phyloP scores from a whole-genome alignment of 2,329 filamentous ascomycete species.

The Ascosphaera aggregata region DNA sequence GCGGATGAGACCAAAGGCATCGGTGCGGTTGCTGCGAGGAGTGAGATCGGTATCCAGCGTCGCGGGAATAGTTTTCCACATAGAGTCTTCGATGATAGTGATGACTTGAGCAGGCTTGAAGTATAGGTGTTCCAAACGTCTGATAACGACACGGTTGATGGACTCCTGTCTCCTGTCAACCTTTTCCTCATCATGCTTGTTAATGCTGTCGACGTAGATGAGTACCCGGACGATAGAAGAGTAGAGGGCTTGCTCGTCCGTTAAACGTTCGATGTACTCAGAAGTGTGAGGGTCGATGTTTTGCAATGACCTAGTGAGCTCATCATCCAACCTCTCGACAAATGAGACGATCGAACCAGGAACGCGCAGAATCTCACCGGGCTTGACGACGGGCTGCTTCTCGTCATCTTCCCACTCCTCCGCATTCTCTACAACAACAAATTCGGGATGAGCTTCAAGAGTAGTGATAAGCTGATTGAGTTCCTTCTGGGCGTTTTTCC shows the following conservation, averaged over 20 bases:
- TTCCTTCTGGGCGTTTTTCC: constrained; percentile 85
- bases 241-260: constrained; percentile 78
- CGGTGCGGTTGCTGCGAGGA: constrained; percentile 26
- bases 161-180: constrained; percentile 63
- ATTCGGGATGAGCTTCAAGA: constrained; percentile 55
- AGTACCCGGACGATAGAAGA: constrained; percentile 73
- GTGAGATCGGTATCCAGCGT: constrained; percentile 58
- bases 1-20: constrained; percentile 44
- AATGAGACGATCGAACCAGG: constrained; percentile 89
- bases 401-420: constrained; percentile 99
- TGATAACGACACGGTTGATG: constrained; percentile 80
- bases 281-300: constrained; percentile 96
- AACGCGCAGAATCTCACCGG: constrained; percentile 65
- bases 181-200: constrained; percentile 34
- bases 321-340: constrained; percentile 85
- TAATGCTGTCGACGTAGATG: constrained; percentile 68
- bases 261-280: constrained; percentile 89
- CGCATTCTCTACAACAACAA: constrained; percentile 71
- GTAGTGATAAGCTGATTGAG: constrained; percentile 53
- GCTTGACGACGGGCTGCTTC: constrained; percentile 53
- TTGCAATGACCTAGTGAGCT: constrained; percentile 90
- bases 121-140: constrained; percentile 89
- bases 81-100: constrained; percentile 80
- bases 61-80: constrained; percentile 58
- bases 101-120: constrained; percentile 96